Conservation (phyloP, 768 basidiomycete genomes). For the Russula sp. region DNA sequence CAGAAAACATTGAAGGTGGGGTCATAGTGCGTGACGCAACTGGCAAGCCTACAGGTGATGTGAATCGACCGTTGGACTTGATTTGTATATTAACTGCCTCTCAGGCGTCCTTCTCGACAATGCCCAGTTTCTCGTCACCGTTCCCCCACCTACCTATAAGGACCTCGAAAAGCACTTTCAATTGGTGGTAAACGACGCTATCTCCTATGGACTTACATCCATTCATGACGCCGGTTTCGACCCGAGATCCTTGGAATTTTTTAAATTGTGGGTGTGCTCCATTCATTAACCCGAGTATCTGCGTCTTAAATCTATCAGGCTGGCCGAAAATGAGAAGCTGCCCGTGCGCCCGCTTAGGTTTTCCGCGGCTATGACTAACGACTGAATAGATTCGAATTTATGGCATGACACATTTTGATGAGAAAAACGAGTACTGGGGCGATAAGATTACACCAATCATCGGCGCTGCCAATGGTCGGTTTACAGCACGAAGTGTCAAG, state of each 20-base stretch:
- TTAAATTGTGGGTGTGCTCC: constrained; percentile 50
- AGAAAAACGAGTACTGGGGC: constrained; percentile 69
- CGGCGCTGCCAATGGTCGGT: constrained; percentile 55
- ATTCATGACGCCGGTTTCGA: constrained; percentile 84
- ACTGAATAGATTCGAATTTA: constrained; percentile 65
- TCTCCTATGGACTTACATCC: constrained; percentile 70
- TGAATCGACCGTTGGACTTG: constrained; percentile 13
- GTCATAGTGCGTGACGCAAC: constrained; percentile 63
- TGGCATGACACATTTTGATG: constrained; percentile 72
- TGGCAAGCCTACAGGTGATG: constrained; percentile 68
- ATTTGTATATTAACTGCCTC: constrained; percentile 15
- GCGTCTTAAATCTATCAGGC: constrained; percentile 42
- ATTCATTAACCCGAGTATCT: constrained; percentile 14
- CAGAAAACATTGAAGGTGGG: constrained; percentile 74
- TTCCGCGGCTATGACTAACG: neutral
- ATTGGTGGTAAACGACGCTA: constrained; percentile 62
- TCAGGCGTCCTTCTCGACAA: constrained; percentile 80
- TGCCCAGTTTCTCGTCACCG: constrained; percentile 70
- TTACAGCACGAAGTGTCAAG: constrained; percentile 74
- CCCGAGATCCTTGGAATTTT: constrained; percentile 69
- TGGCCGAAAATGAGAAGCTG: constrained; percentile 55
- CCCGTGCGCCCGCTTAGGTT: constrained; percentile 45
- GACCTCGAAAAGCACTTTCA: constrained; percentile 62
- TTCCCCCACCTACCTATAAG: constrained; percentile 59
- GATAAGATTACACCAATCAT: constrained; percentile 56